phyloP scores from a whole-genome alignment of 176 grass and related monocot species.

The Oropetium thomaeum region DNA sequence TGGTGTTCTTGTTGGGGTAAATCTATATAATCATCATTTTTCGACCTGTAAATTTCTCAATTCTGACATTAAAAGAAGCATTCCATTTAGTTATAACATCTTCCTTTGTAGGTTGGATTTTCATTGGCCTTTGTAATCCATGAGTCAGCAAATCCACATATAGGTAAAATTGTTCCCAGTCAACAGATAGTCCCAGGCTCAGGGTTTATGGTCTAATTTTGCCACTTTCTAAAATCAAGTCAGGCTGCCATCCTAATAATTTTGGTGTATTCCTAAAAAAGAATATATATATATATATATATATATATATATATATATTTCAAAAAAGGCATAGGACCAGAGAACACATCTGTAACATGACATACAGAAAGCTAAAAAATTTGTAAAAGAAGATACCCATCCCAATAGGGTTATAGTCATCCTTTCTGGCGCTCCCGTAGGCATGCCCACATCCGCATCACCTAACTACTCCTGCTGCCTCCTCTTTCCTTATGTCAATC shows the following conservation, averaged over 20 bases:
- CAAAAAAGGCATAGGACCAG: too few relatives aligned
- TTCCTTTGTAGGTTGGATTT: constrained; percentile 69
- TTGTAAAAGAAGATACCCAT: too few relatives aligned
- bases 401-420: too few relatives aligned
- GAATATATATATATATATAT: too few relatives aligned
- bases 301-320: too few relatives aligned
- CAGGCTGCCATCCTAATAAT: background rate
- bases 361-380: too few relatives aligned
- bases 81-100: constrained; percentile 9
- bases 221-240: background rate
- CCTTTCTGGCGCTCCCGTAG: background rate
- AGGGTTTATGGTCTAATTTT: background rate
- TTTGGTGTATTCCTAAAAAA: background rate
- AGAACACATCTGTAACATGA: too few relatives aligned
- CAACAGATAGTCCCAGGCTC: background rate
- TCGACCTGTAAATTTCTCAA: background rate
- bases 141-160: constrained; percentile 94
- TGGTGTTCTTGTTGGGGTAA: constrained; percentile 92
- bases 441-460: background rate
- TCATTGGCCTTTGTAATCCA: constrained; percentile 96
- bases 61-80: background rate
- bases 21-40: constrained; percentile 3
- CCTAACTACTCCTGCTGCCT: background rate
- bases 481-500: background rate
- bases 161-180: constrained; percentile 43